These are phyloP conservation scores for Vitis hybrid DNA, from an alignment of 177 flowering plant genomes.

Conservation along the genomic window DNA sequence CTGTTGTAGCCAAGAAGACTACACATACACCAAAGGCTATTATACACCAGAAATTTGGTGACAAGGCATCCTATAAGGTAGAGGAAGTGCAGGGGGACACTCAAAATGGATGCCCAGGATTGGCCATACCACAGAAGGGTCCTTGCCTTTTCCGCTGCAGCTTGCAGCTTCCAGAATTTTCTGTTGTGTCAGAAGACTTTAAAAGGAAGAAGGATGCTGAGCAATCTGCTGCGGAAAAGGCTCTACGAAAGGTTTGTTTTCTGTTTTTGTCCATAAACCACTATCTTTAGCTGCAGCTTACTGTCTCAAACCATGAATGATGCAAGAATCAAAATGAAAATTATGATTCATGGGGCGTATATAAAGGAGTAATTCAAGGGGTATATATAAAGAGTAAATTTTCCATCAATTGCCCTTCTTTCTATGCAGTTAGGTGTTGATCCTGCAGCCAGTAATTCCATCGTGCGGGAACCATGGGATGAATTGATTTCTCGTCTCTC, in stretches of 20 bases:
- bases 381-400: no score
- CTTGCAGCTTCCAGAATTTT: conserved; percentile 77
- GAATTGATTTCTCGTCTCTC: conserved; percentile 56
- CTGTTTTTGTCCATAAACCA: background rate
- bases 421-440: conserved; percentile 71
- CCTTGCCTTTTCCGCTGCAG: conserved; percentile 67
- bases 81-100: conserved; percentile 63
- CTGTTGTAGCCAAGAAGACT: conserved; percentile 29
- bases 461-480: conserved; percentile 58
- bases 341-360: no score
- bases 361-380: no score
- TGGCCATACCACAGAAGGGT: conserved; percentile 60
- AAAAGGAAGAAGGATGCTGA: conserved; percentile 86
- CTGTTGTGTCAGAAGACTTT: conserved; percentile 61
- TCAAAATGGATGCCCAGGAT: conserved; percentile 77
- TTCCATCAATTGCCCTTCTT: background rate
- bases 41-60: conserved; percentile 68
- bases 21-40: conserved; percentile 71
- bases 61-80: conserved; percentile 52
- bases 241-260: conserved; percentile 65
- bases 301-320: no score
- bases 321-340: no score
- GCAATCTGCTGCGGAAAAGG: conserved; percentile 88
- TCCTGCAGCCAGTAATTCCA: conserved; percentile 26
- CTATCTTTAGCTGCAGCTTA: background rate